Conservation (phyloP, 2,329 filamentous ascomycete genomes). For the Alternaria brassicae region DNA sequence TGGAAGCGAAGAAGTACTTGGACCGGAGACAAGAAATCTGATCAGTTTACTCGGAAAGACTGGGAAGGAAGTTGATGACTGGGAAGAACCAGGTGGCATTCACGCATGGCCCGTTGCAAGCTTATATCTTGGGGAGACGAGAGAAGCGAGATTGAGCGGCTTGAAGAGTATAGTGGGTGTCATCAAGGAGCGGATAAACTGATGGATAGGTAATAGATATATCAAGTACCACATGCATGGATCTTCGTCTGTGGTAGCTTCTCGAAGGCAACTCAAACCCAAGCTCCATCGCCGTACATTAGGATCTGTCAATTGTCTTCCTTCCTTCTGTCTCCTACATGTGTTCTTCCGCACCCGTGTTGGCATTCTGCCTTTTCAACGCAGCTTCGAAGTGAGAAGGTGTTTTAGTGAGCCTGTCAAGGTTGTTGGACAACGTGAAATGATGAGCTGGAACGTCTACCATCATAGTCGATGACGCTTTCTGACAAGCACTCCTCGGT, state of each 20-base stretch:
- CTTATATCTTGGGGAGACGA: slow-evolving; percentile 61
- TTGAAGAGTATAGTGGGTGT: slow-evolving; percentile 54
- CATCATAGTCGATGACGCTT: not conserved
- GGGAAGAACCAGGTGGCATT: slow-evolving; percentile 70
- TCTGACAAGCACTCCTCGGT: not conserved
- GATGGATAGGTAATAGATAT: not conserved
- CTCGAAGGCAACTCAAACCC: slow-evolving; percentile 14
- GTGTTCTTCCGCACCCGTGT: not conserved
- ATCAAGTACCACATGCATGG: not conserved
- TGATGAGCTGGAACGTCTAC: not conserved
- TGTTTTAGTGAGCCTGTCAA: not conserved
- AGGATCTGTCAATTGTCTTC: slow-evolving; percentile 4
- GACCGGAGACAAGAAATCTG: slow-evolving; percentile 70
- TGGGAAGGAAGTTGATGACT: slow-evolving; percentile 62
- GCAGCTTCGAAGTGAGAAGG: not conserved
- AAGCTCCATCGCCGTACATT: slow-evolving; percentile 16
- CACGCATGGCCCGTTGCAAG: slow-evolving; percentile 83
- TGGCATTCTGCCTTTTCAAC: slow-evolving; percentile 12
- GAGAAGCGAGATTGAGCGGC: slow-evolving; percentile 57
- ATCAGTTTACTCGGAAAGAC: slow-evolving; percentile 63
- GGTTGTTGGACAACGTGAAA: not conserved
- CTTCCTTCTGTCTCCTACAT: slow-evolving; percentile 12
- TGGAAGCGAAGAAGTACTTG: slow-evolving; percentile 79
- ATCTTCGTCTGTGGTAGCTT: slow-evolving; percentile 11
- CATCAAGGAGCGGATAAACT: slow-evolving; percentile 40